Conservation (phyloP, 2,329 filamentous ascomycete species). For the Dichotomopilus funicola region DNA sequence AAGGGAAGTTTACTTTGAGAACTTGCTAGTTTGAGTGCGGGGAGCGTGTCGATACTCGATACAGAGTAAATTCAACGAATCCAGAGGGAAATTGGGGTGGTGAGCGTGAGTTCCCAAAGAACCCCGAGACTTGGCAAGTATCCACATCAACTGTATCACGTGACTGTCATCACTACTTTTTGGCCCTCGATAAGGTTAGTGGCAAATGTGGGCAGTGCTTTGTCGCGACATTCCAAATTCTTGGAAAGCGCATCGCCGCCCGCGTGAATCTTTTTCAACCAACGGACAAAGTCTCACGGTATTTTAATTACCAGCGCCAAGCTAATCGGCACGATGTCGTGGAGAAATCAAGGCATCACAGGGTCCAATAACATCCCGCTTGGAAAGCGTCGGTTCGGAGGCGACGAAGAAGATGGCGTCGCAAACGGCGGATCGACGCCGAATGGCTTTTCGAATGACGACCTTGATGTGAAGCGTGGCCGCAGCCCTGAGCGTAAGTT, state of each 20-base stretch:
- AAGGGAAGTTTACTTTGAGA: background rate
- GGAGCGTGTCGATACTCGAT: too few relatives aligned
- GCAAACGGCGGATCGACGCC: constrained; percentile 12
- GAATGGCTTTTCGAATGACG: constrained; percentile 24
- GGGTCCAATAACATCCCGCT: constrained; percentile 97
- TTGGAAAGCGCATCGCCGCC: background rate
- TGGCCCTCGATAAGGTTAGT: background rate
- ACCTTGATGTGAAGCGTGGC: constrained; percentile 69
- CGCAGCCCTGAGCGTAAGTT: constrained; percentile 77
- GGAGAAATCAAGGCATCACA: constrained; percentile 77
- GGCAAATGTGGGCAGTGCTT: background rate
- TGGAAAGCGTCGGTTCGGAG: constrained; percentile 76
- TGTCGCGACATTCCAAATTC: background rate
- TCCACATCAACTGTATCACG: background rate
- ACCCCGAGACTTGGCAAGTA: background rate
- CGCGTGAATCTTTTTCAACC: background rate
- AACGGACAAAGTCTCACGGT: too few relatives aligned
- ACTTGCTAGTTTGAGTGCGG: too few relatives aligned
- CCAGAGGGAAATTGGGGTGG: too few relatives aligned
- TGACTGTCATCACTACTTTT: background rate
- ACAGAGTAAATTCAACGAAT: too few relatives aligned
- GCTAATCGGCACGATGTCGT: constrained; percentile 47
- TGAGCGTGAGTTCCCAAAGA: too few relatives aligned
- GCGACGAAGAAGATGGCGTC: constrained; percentile 33
- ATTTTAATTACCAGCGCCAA: background rate